phyloP scores from a whole-genome alignment of 2,329 filamentous ascomycete genomes.

The Lecanicillium sp. region DNA sequence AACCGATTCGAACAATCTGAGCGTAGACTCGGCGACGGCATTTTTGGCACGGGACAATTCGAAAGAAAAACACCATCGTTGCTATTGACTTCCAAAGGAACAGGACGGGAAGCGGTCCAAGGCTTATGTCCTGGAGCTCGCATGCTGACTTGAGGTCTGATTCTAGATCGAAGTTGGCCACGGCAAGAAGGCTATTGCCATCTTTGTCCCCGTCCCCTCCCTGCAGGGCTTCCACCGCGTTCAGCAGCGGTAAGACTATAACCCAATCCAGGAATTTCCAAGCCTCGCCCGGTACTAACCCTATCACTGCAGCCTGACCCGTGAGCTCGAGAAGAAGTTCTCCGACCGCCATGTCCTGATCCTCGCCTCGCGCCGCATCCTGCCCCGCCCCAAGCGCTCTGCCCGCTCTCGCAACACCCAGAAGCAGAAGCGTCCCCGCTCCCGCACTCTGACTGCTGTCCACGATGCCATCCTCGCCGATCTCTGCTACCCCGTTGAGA shows the following conservation, averaged over 20 bases:
- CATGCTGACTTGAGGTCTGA: slow-evolving; percentile 63
- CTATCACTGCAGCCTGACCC: slow-evolving; percentile 74
- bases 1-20: too few relatives aligned
- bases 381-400: slow-evolving; percentile 97
- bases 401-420: slow-evolving; percentile 92
- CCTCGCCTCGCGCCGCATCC: slow-evolving; percentile 96
- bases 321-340: slow-evolving; percentile 99
- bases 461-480: slow-evolving; percentile 97
- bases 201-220: slow-evolving; percentile 99
- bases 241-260: slow-evolving; percentile 82
- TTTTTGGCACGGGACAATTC: too few relatives aligned
- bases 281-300: slow-evolving; percentile 14
- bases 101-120: slow-evolving; percentile 71
- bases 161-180: slow-evolving; percentile 98
- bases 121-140: slow-evolving; percentile 61
- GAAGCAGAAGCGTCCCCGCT: slow-evolving; percentile 98
- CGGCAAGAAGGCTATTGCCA: slow-evolving; percentile 99
- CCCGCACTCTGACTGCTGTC: slow-evolving; percentile 94
- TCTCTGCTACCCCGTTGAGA: slow-evolving; percentile 99
- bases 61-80: too few relatives aligned
- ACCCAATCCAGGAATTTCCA: not conserved
- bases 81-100: slow-evolving; percentile 44
- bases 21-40: too few relatives aligned
- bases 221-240: slow-evolving; percentile 98
- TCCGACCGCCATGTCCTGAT: slow-evolving; percentile 99